Conservation (phyloP, 352 stramenopile species). For the Bremia lactucae region DNA sequence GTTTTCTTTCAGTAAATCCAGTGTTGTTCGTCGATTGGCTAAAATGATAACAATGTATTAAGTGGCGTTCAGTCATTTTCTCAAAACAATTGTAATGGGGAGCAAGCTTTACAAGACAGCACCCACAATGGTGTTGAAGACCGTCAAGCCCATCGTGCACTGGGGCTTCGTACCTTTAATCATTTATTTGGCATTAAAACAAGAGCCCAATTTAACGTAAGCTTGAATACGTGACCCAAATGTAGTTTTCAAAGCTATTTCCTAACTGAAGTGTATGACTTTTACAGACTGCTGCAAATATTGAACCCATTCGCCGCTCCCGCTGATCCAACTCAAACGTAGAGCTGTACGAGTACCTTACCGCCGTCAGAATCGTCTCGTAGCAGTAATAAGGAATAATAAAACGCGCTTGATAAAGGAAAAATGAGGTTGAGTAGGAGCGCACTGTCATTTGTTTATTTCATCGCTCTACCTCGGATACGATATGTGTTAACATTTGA, state of each 20-base stretch:
- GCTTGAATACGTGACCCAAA: conserved; percentile 12
- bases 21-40: conserved; percentile 11
- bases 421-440: conserved; percentile 8
- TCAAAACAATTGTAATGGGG: conserved; percentile 14
- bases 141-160: conserved; percentile 80
- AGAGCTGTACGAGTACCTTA: conserved; percentile 7
- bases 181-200: conserved; percentile 68
- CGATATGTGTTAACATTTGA: conserved; percentile 83
- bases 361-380: not conserved
- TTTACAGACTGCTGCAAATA: conserved; percentile 53
- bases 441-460: conserved; percentile 10
- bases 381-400: not conserved
- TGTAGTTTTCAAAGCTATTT: not conserved
- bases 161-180: conserved; percentile 72
- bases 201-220: conserved; percentile 64
- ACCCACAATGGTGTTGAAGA: conserved; percentile 67
- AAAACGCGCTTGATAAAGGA: not conserved
- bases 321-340: conserved; percentile 36
- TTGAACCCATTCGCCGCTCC: conserved; percentile 64
- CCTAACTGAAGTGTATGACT: conserved; percentile 8
- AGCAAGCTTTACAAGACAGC: conserved; percentile 73
- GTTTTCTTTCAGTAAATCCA: too few relatives aligned
- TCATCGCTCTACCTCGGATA: conserved; percentile 49
- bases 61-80: conserved; percentile 6
- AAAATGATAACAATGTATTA: conserved; percentile 7